Conservation (phyloP, 2,329 filamentous ascomycete genomes). For the Sporothrix dimorphospora region DNA sequence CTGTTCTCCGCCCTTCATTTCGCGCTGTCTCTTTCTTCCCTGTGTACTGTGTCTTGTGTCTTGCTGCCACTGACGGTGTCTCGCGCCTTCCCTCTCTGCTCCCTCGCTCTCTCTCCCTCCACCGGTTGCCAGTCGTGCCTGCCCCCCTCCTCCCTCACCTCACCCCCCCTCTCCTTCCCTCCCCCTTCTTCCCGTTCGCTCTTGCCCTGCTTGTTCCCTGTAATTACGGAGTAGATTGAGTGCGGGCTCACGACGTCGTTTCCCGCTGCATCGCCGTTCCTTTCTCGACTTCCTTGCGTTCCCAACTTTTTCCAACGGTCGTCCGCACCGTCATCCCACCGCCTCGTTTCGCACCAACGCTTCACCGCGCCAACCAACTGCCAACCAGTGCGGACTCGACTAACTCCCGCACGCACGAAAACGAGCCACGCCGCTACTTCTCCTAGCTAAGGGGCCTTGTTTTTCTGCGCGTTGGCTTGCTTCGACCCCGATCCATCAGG, state of each 20-base stretch:
- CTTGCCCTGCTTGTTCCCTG: constrained; percentile 15
- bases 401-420: constrained; percentile 22
- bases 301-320: constrained; percentile 4
- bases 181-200: constrained; percentile 18
- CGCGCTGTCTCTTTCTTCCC: constrained; percentile 13
- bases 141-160: constrained; percentile 6
- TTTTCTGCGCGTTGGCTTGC: constrained; percentile 16
- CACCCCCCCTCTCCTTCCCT: constrained; percentile 2
- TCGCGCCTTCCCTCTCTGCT: constrained; percentile 15
- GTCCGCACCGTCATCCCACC: not conserved
- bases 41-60: not conserved
- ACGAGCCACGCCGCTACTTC: constrained; percentile 25
- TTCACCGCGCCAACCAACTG: constrained; percentile 24
- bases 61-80: not conserved
- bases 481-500: not conserved
- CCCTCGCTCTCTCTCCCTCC: constrained; percentile 10
- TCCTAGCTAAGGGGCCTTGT: constrained; percentile 8
- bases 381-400: constrained; percentile 20
- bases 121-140: constrained; percentile 21
- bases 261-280: constrained; percentile 1
- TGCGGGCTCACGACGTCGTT: constrained; percentile 17
- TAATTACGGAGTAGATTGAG: no score
- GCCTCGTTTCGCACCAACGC: constrained; percentile 15
- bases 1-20: constrained; percentile 28
- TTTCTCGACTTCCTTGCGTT: not conserved